These are phyloP conservation scores for Quercus variabilis DNA, from an alignment of 306 rosid species.

Conservation along the genomic window DNA sequence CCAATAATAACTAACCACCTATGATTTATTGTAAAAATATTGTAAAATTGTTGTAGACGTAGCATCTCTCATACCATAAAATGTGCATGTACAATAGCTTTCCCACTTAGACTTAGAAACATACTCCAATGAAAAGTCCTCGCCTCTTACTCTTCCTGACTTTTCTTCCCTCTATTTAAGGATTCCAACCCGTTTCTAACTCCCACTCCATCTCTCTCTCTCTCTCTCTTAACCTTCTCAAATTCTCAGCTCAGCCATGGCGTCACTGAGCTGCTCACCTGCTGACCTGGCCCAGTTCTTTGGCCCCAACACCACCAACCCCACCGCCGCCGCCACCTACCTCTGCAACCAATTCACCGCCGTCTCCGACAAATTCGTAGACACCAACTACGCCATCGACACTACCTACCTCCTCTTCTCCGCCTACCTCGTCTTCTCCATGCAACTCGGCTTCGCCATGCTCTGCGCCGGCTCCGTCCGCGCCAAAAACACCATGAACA, in stretches of 20 bases:
- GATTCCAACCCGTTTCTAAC: background rate
- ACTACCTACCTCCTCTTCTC: constrained; percentile 85
- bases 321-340: constrained; percentile 49
- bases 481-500: constrained; percentile 98
- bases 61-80: no score
- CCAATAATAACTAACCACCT: no score
- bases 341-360: constrained; percentile 51
- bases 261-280: constrained; percentile 28
- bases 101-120: no score
- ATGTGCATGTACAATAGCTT: no score
- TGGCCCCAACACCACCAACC: constrained; percentile 58
- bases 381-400: constrained; percentile 58
- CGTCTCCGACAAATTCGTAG: constrained; percentile 32
- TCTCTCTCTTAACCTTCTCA: background rate
- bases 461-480: constrained; percentile 99
- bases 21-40: no score
- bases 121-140: background rate
- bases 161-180: background rate
- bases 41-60: no score
- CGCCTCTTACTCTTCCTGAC: no score
- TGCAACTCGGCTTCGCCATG: constrained; percentile 98
- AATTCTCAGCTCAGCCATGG: constrained; percentile 25
- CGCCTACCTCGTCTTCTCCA: constrained; percentile 93
- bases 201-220: background rate
- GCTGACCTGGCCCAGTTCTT: constrained; percentile 36